Percentiles rank a stretch among this genome's conserved stretches.
These are phyloP conservation scores for Cryphonectria nitschkei DNA, from an alignment of 2,329 filamentous ascomycete genomes.

Conservation along the genomic window DNA sequence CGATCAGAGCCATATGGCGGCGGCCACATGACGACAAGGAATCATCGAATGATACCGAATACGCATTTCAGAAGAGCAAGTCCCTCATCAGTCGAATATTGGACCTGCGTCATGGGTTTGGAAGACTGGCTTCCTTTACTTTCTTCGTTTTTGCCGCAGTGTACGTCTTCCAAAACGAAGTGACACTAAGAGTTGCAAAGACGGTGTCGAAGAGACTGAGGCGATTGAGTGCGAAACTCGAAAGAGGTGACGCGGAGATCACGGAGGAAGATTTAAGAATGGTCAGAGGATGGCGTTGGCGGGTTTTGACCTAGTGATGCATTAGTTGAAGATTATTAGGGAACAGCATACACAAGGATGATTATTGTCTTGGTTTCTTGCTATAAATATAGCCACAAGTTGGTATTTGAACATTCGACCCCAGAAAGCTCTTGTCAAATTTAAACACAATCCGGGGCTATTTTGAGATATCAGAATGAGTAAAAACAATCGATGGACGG, in stretches of 20 bases:
- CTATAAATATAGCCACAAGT: neutral
- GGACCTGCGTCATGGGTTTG: conserved; percentile 47
- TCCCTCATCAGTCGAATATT: conserved; percentile 55
- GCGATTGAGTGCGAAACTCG: conserved; percentile 51
- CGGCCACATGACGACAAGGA: conserved; percentile 44
- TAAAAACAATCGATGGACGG: neutral
- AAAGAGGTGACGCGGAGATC: conserved; percentile 50
- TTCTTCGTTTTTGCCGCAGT: conserved; percentile 61
- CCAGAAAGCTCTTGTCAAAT: neutral
- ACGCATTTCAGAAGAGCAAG: conserved; percentile 57
- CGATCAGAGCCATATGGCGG: conserved; percentile 56
- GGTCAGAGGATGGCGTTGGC: conserved; percentile 61
- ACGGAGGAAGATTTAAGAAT: conserved; percentile 53
- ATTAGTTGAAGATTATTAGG: neutral
- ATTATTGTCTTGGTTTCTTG: neutral
- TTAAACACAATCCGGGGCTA: no score
- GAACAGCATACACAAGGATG: neutral
- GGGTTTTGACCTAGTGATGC: conserved; percentile 51
- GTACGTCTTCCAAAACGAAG: conserved; percentile 63
- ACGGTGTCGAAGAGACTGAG: conserved; percentile 56
- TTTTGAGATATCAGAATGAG: neutral
- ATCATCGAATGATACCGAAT: conserved; percentile 58
- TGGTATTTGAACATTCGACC: neutral
- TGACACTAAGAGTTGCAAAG: conserved; percentile 56
- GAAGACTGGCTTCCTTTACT: conserved; percentile 52